Percentiles rank a stretch among this genome's conserved stretches.
Evolutionary conservation across 805 yeast species (phyloP).

Genomic region (Lachancea dasiensis): DNA sequence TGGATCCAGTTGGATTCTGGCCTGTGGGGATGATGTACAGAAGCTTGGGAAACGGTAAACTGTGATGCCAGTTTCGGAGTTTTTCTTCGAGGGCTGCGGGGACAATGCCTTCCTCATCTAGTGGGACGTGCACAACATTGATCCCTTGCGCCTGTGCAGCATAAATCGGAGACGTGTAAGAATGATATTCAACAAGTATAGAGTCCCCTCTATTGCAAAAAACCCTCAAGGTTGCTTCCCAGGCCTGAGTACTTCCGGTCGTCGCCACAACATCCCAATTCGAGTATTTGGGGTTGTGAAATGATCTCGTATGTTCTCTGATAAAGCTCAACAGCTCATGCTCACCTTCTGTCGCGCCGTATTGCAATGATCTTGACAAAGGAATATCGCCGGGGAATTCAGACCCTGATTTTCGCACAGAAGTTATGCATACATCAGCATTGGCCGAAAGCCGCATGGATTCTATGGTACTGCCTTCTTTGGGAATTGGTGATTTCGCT

Average conservation of each 20-base stretch:
- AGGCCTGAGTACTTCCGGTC: constrained; percentile 83
- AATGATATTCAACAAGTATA: constrained; percentile 71
- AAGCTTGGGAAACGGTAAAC: constrained; percentile 66
- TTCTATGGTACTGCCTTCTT: constrained; percentile 65
- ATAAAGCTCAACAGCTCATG: constrained; percentile 61
- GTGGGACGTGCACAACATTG: constrained; percentile 60
- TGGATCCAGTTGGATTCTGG: constrained; percentile 96
- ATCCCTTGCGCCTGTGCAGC: constrained; percentile 70
- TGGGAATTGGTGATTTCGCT: constrained; percentile 70
- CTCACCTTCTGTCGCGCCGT: constrained; percentile 81
- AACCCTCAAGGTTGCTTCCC: constrained; percentile 79
- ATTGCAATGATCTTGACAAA: constrained; percentile 80
- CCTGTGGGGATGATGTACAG: constrained; percentile 93
- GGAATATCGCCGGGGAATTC: constrained; percentile 52
- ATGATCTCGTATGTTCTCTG: constrained; percentile 62
- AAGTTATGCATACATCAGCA: constrained; percentile 29
- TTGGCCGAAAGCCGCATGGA: constrained; percentile 44
- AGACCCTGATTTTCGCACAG: constrained; percentile 22
- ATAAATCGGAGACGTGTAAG: constrained; percentile 81
- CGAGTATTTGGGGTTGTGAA: constrained; percentile 42
- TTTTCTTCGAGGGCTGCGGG: constrained; percentile 62
- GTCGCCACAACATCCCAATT: constrained; percentile 72
- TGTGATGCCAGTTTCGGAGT: constrained; percentile 63
- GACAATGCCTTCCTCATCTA: constrained; percentile 73
- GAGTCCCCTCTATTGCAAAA: constrained; percentile 73